Conservation (phyloP, 305 asterid genomes). For the Fraxinus nigra region DNA sequence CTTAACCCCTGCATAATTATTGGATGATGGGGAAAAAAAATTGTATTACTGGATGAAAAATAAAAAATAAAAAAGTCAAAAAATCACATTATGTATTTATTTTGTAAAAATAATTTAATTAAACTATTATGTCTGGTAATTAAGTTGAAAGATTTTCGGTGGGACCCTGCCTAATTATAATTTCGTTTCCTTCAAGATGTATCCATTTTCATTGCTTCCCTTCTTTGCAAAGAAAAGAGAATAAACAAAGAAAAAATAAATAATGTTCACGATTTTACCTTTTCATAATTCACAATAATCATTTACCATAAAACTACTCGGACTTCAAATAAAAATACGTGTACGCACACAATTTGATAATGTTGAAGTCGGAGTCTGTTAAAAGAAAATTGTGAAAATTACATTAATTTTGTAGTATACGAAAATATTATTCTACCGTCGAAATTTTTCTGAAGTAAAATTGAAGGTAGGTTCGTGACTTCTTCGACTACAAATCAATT, state of each 20-base stretch:
- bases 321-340: neutral
- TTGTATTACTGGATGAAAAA: neutral
- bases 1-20: neutral
- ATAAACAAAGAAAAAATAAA: neutral
- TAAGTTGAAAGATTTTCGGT: neutral
- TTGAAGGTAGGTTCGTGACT: neutral
- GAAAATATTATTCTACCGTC: neutral
- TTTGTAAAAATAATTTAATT: neutral
- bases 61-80: too few species aligned
- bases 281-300: neutral
- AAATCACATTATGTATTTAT: neutral
- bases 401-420: neutral
- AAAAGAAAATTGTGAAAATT: neutral
- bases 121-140: neutral
- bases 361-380: neutral
- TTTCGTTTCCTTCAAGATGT: neutral
- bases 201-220: neutral
- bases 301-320: neutral
- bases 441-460: neutral
- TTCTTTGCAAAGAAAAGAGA: neutral
- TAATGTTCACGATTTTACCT: neutral
- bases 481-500: neutral
- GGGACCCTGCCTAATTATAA: neutral
- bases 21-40: neutral
- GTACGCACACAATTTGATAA: neutral